Evolutionary conservation across 768 basidiomycete genomes (phyloP), one percentile per base, ranked within the genome.

Genomic region (Amanita phalloides): DNA sequence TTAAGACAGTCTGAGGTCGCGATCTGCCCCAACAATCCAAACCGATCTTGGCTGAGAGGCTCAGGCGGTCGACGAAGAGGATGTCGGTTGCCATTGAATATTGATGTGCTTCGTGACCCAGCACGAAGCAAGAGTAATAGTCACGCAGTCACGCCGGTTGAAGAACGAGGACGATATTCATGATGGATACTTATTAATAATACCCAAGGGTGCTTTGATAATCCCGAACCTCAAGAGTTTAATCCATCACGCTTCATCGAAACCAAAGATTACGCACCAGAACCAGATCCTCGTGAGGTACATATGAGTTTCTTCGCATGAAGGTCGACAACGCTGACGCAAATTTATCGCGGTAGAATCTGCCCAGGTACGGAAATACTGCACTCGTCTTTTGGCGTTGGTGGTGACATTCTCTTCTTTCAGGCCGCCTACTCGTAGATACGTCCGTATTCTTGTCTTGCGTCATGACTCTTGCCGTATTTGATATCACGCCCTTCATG

Each of bases 11-110:
- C 53, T 86, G 84, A 0, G 69, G 52, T 2, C 73, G 69, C 0
- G 51, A 36, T 30, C 69, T 69, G 4, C 69, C 67, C 79, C 79
- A 81, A 56, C 75, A 75, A 54, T 81, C 79, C 0, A 62, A 58
- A 0, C 78, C 78, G 25, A 80, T 60, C 49, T 62, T 65, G 7
- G 70, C 65, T 4, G 70, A 59, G 17, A 78, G 66, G 21, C 62
- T 62, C 10, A 78, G 66, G 10, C 68, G 59, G 46, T 72, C 63
- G 39, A 80, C 56, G 43, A 74, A 74, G 46, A 80, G 65, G n/a
- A 69, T 54, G 54, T 80, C 78, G 1, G 69, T 60, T 10, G 57
- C 28, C 36, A 42, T 50, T n/a, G n/a, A n/a, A n/a, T n/a, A n/a
- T n/a, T 33, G 35, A 14, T 3, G 30, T 1, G 17, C 17, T 17